phyloP scores from a whole-genome alignment of 2,329 filamentous ascomycete species.

The Coniochaeta sp. region DNA sequence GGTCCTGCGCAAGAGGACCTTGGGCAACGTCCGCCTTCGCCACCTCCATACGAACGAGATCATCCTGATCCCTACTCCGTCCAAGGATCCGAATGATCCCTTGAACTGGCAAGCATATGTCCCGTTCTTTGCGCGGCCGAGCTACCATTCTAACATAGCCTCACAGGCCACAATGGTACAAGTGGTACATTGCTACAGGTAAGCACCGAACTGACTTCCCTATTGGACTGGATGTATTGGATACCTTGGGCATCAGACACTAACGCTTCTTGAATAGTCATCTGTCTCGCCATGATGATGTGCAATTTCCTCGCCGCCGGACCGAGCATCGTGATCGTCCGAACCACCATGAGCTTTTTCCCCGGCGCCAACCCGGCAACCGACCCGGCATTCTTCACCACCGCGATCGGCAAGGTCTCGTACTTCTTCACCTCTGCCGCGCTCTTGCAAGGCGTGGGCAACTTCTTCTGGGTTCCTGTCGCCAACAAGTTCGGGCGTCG shows the following conservation, averaged over 20 bases:
- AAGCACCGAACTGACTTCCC: too few species aligned
- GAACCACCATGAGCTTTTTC: constrained; percentile 39
- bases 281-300: constrained; percentile 47
- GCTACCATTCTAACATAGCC: constrained; percentile 8
- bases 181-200: constrained; percentile 37
- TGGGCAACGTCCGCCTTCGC: constrained; percentile 35
- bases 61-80: constrained; percentile 43
- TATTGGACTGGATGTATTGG: too few species aligned
- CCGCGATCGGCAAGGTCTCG: constrained; percentile 33
- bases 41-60: constrained; percentile 37
- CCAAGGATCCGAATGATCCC: constrained; percentile 43
- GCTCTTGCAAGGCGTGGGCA: constrained; percentile 39
- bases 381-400: constrained; percentile 17
- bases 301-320: constrained; percentile 52
- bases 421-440: constrained; percentile 48
- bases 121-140: constrained; percentile 7
- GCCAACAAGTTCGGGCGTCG: constrained; percentile 38
- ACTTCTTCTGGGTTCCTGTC: constrained; percentile 38
- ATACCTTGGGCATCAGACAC: neutral
- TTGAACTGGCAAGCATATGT: constrained; percentile 38
- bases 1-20: constrained; percentile 16
- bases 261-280: constrained; percentile 21
- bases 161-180: constrained; percentile 35
- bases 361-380: constrained; percentile 22
- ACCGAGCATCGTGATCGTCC: constrained; percentile 42